These are phyloP conservation scores for Boletellus sp. DNA, from an alignment of 768 basidiomycete species.

Conservation along the genomic window DNA sequence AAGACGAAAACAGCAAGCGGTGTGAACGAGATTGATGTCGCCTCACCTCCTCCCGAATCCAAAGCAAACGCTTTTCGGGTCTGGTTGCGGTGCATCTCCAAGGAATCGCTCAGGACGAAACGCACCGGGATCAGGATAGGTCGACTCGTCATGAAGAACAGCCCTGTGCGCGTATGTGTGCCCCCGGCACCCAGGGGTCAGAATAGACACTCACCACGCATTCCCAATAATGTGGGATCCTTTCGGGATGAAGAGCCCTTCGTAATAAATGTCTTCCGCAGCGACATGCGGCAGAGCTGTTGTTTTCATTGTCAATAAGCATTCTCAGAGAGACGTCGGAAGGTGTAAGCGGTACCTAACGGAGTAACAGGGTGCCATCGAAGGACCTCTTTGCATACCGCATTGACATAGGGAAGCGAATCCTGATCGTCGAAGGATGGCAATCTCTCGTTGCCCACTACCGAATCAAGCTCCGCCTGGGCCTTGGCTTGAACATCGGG, in stretches of 20 bases:
- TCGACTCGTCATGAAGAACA: constrained; percentile 48
- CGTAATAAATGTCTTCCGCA: constrained; percentile 16
- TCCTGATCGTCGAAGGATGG: constrained; percentile 24
- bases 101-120: constrained; percentile 37
- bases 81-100: constrained; percentile 16
- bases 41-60: constrained; percentile 32
- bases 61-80: constrained; percentile 17
- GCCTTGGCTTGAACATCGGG: constrained; percentile 32
- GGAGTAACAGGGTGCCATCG: constrained; percentile 28
- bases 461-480: constrained; percentile 27
- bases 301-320: not conserved
- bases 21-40: not conserved
- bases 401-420: constrained; percentile 29
- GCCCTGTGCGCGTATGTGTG: constrained; percentile 33
- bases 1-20: no score
- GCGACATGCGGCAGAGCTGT: constrained; percentile 17
- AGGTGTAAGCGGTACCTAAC: constrained; percentile 28
- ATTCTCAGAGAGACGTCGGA: not conserved
- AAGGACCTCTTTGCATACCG: constrained; percentile 27
- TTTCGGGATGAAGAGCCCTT: constrained; percentile 19
- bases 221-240: constrained; percentile 23
- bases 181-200: not conserved
- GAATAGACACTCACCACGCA: constrained; percentile 17
- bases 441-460: constrained; percentile 27
- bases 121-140: constrained; percentile 30